Base-by-base conservation (phyloP, 2,329 filamentous ascomycete genomes). In the Neopestalotiopsis clavispora region DNA sequence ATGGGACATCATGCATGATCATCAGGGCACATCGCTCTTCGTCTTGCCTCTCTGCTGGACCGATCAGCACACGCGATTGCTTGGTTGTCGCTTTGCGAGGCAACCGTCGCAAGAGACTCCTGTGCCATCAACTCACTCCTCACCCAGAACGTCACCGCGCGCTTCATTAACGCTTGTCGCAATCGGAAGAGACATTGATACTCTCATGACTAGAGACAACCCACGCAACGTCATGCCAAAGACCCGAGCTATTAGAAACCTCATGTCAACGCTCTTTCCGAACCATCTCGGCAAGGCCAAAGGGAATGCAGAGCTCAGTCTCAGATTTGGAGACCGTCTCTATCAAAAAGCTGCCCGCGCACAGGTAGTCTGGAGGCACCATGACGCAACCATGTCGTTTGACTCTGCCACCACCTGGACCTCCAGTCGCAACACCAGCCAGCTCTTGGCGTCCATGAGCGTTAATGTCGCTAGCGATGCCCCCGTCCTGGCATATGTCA, bases 11-110 rank as follows among this genome's bases (percentile, higher is more conserved):
- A 80, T 90, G 69, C 83, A 84, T 69, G 79, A 85, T 28, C 74
- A 89, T 73, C 76, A 81, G 42, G 83, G 85, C 58, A 77, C 75
- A 0, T 80, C 83, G 0, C 84, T 90, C 23, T 88, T 84, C 69
- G 77, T 86, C 62, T 81, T 83, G 32, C 87, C 87, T 1, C 84
- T 88, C 60, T 84, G 82, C 74, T 90, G 87, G 87, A 88, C 84
- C 17, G 86, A 89, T 67, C 68, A 80, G 1, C 87, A 90, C 69
- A 73, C 80, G 10, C 75, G 79, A 58, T 77, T 88, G 2, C 84
- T 89, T 5, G 82, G 81, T 30, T 84, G 80, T 17, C 76, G 76
- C 58, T 89, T 88, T 77, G 69, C 77, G 32, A 78, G 84, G 72
- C 78, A 81, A 14, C 80, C 83, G 17, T 74, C 81, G 4, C 82